Conservation (phyloP, 768 basidiomycete species). For the Trametes cubensis region DNA sequence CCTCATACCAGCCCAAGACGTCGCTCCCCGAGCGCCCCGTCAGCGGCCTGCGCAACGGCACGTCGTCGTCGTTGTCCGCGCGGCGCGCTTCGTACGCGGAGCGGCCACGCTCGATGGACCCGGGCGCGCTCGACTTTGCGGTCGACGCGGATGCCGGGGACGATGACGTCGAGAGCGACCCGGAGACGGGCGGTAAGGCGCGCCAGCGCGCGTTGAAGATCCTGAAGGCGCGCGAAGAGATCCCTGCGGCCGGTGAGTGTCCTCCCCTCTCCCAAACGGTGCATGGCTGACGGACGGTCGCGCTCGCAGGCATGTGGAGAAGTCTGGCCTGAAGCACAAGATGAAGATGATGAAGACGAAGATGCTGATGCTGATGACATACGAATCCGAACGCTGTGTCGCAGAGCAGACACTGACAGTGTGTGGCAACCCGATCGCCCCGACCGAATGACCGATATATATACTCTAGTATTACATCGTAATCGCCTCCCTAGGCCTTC, state of each 20-base stretch:
- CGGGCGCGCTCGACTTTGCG: slow-evolving; percentile 66
- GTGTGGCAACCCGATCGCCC: neutral
- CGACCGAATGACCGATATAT: slow-evolving; percentile 8
- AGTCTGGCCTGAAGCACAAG: slow-evolving; percentile 78
- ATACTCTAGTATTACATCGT: slow-evolving; percentile 24
- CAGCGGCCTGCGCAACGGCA: slow-evolving; percentile 32
- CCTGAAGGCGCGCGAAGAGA: slow-evolving; percentile 64
- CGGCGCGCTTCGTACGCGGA: slow-evolving; percentile 69
- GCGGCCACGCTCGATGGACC: slow-evolving; percentile 62
- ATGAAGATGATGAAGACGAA: no score
- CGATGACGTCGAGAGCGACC: slow-evolving; percentile 34
- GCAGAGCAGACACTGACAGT: slow-evolving; percentile 15
- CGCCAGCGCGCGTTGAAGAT: slow-evolving; percentile 67
- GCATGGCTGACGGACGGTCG: neutral
- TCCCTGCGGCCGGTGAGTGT: slow-evolving; percentile 47
- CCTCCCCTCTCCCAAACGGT: neutral
- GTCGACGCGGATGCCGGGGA: slow-evolving; percentile 56
- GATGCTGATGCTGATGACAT: slow-evolving; percentile 3
- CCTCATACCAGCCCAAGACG: slow-evolving; percentile 60
- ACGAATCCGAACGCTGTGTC: slow-evolving; percentile 11
- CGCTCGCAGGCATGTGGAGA: slow-evolving; percentile 75
- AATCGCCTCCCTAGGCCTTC: slow-evolving; percentile 18
- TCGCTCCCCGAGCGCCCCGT: slow-evolving; percentile 44
- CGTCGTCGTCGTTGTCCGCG: slow-evolving; percentile 54
- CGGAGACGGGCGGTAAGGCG: slow-evolving; percentile 46